Conservation (phyloP, 768 basidiomycete species). For the Lactarius trivialis region DNA sequence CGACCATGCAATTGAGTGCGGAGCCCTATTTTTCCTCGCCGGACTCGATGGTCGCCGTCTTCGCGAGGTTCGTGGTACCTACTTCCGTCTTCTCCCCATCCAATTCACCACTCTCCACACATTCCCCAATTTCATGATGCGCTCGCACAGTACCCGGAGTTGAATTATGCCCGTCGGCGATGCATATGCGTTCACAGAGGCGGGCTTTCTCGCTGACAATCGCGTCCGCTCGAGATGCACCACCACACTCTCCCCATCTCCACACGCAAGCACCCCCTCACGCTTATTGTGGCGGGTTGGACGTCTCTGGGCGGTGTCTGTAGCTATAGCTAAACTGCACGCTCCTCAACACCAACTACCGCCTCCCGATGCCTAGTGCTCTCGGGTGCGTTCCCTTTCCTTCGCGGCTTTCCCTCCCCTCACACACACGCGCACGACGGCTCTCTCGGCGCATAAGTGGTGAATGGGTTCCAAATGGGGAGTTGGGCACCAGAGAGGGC, state of each 20-base stretch:
- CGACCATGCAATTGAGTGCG: too few relatives aligned
- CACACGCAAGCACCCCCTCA: background rate
- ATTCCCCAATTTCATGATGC: too few relatives aligned
- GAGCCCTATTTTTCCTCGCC: slow-evolving; percentile 26
- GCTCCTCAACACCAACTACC: background rate
- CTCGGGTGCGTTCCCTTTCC: background rate
- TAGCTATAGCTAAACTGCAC: background rate
- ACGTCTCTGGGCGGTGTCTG: background rate
- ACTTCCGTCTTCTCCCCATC: background rate
- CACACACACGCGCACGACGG: too few relatives aligned
- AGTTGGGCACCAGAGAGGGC: slow-evolving; percentile 38
- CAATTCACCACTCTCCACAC: too few relatives aligned
- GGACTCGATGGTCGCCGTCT: slow-evolving; percentile 29
- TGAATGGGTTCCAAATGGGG: too few relatives aligned
- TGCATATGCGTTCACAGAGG: slow-evolving; percentile 27
- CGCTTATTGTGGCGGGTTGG: too few relatives aligned
- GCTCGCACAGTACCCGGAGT: too few relatives aligned
- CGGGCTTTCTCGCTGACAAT: slow-evolving; percentile 31
- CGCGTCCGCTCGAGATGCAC: slow-evolving; percentile 32
- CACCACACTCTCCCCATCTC: background rate
- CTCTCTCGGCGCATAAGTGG: too few relatives aligned
- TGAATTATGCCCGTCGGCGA: slow-evolving; percentile 26
- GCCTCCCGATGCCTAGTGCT: background rate
- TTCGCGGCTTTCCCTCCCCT: background rate
- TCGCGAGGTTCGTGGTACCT: slow-evolving; percentile 28